Evolutionary conservation across 169 alveolate genomes (phyloP), one percentile per base, ranked within the genome.

Genomic region (Plasmodium blacklocki): DNA sequence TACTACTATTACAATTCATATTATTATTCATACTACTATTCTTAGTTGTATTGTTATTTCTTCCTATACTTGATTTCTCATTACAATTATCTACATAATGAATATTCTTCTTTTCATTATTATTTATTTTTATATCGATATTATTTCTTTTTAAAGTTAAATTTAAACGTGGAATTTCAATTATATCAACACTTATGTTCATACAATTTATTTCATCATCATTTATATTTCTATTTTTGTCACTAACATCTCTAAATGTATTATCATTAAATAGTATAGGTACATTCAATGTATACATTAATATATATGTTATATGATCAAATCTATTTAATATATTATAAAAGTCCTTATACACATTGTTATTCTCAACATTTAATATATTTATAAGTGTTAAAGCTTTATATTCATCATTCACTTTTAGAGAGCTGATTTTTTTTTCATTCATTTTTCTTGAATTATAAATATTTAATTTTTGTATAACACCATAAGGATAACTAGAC

Each of bases 141-240:
- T 86, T 86, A 26, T 58, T 67, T 49, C 92, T 70, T 5, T 72
- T 23, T 9, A 86, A 12, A 2, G 87, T 86, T 54, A 86, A 72
- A 39, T 86, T 86, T n/a, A 86, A 60, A 14, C 92, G 26, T 14
- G 92, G 92, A 23, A 86, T 59, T 72, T 86, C 92, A 29, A 86
- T 43, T 26, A 86, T 47, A 56, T 86, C 92, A 1, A 86, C 88
- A 1, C 78, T 52, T 6, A 86, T 50, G 19, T 43, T 32, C 4
- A 32, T 19, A 52, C 52, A 9, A 15, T 18, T 62, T 15, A 64
- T 29, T 45, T 45, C 68, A 26, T 26, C 52, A 9, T 43, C 9
- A 23, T 45, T 26, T 29, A 47, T 7, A 19, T 32, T 9, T n/a
- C 49, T 6, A 7, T 60, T 58, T 45, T 43, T 5, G 0, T 39